Percentiles rank a stretch among this genome's conserved stretches.
Evolutionary conservation across 805 yeast genomes (phyloP).

Genomic region (Saccharomyces paradoxus): DNA sequence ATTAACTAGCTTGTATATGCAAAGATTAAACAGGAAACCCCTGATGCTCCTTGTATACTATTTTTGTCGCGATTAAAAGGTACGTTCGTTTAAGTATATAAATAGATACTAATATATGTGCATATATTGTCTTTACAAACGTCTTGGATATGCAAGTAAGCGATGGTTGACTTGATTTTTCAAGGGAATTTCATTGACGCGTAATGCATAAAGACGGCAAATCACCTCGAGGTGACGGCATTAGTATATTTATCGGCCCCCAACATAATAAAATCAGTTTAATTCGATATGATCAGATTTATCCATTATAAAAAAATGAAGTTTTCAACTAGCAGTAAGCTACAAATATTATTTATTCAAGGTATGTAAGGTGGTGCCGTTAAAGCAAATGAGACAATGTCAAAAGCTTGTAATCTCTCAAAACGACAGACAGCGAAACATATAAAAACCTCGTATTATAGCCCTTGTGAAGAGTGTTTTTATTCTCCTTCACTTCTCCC

Average conservation of each 20-base stretch:
- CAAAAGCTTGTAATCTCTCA: slow-evolving; percentile 20
- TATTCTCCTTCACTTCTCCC: no score
- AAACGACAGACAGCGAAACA: no score
- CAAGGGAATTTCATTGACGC: background rate
- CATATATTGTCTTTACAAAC: background rate
- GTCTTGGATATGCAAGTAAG: background rate
- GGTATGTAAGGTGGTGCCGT: background rate
- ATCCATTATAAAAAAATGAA: background rate
- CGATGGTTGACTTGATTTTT: background rate
- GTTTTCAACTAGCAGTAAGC: background rate
- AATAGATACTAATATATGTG: background rate
- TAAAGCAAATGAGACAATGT: background rate
- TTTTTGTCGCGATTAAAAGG: background rate
- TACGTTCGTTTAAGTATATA: background rate
- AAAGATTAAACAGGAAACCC: background rate
- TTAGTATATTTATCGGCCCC: background rate
- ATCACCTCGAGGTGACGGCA: background rate
- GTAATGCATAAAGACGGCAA: background rate
- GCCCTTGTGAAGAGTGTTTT: no score
- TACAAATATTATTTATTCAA: background rate
- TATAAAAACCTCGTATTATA: no score
- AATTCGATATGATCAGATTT: background rate
- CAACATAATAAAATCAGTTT: background rate
- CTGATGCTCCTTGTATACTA: background rate
- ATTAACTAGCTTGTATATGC: background rate